Evolutionary conservation across 2,329 filamentous ascomycete genomes (phyloP), one percentile per base, ranked within the genome.

Genomic region (Colletotrichum sp.): DNA sequence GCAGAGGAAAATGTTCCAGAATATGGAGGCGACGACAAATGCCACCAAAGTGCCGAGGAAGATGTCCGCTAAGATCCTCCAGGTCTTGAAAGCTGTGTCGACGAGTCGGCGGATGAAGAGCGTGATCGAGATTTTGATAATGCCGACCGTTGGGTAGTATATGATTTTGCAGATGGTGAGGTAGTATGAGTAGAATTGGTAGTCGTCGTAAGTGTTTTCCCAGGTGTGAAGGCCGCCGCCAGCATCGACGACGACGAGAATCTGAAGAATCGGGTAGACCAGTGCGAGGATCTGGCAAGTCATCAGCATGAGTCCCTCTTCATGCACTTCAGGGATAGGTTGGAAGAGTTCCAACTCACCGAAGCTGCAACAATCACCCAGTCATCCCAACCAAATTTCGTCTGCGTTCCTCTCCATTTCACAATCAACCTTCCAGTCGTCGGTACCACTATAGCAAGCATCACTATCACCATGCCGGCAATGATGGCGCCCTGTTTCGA

Each of bases 11-110:
- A 79, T 74, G 12, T 75, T 80, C 77, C 79, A 80, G 67, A 81
- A 80, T 4, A 82, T 59, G 1, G 81, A 78, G 13, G 77, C 65
- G 7, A 83, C 21, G 3, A 83, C 78, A 57, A 79, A 83, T 16
- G 69, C 60, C 21, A 80, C 67, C 9, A 83, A 75, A 4, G 81
- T 72, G 30, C 66, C 76, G 16, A 83, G 79, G 68, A 84, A 83
- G n/a, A 79, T 26, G 63, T 81, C 79, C 49, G 82, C 79, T n/a
- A 79, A 74, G 13, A 80, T 76, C 15, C 76, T 78, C 83, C 83
- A 84, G 5, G 69, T 76, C 12, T 52, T 55, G 36, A 63, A 77
- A 0, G 69, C 72, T 10, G 72, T 76, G 18, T 77, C 72, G 36
- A 75, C 72, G n/a, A 77, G 59, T 8, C 76, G 64, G 28, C 76